A percentile compares a stretch with the other conserved stretches of the same genome.
These are phyloP conservation scores for Leishmania major DNA, from an alignment of 208 protist species.

Conservation along the genomic window DNA sequence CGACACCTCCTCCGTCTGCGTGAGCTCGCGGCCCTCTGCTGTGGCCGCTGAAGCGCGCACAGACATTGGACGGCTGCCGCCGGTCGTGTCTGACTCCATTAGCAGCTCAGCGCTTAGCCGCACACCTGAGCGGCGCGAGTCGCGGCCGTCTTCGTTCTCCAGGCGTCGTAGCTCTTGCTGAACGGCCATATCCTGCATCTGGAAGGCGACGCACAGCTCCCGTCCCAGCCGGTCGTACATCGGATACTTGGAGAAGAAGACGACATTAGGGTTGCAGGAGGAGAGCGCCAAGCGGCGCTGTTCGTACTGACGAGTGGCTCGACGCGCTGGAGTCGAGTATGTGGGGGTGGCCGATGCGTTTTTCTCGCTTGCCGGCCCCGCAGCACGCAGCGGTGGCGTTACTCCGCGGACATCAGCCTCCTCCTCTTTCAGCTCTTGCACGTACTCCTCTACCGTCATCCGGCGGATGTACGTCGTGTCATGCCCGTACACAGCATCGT, in stretches of 20 bases:
- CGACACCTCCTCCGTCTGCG: constrained; percentile 21
- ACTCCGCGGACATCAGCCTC: constrained; percentile 23
- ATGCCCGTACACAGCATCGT: constrained; percentile 70
- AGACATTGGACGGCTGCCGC: constrained; percentile 8
- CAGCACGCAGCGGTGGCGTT: constrained; percentile 2
- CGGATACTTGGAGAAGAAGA: constrained; percentile 77
- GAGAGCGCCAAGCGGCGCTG: constrained; percentile 48
- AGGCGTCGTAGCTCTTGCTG: constrained; percentile 66
- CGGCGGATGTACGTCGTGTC: constrained; percentile 74
- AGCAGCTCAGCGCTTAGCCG: constrained; percentile 66
- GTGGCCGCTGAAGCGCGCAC: constrained; percentile 4
- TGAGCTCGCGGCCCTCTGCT: constrained; percentile 21
- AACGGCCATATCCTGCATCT: constrained; percentile 79
- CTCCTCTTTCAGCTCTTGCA: constrained; percentile 55
- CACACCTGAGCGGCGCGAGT: constrained; percentile 64
- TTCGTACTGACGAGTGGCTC: constrained; percentile 24
- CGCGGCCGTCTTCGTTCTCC: constrained; percentile 10
- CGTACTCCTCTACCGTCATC: constrained; percentile 69
- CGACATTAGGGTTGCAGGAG: constrained; percentile 63
- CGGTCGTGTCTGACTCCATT: constrained; percentile 28
- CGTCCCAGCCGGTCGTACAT: constrained; percentile 71
- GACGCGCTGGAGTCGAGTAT: neutral
- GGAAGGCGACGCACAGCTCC: constrained; percentile 80
- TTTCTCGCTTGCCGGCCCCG: neutral
- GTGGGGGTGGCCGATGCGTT: neutral